Conservation (phyloP, 2,329 filamentous ascomycete species). For the Gnomoniopsis sp. region DNA sequence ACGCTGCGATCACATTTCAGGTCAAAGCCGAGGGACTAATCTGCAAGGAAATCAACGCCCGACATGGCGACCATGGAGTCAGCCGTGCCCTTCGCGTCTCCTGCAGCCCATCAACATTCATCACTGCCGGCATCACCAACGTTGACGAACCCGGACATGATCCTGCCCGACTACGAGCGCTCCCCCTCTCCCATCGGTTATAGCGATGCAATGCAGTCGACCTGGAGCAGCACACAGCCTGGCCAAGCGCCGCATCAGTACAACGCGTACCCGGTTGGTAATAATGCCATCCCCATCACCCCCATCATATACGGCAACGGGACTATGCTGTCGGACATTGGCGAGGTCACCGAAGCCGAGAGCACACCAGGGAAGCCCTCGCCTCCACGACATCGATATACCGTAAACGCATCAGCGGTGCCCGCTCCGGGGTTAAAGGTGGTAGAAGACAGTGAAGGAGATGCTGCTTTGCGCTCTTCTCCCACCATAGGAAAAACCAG, state of each 20-base stretch:
- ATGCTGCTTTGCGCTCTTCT: constrained; percentile 39
- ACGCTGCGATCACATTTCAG: too few species aligned
- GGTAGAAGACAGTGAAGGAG: constrained; percentile 28
- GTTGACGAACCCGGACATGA: constrained; percentile 91
- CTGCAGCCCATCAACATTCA: constrained; percentile 36
- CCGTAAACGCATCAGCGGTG: constrained; percentile 4
- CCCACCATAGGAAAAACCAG: constrained; percentile 35
- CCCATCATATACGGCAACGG: constrained; percentile 68
- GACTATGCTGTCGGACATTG: constrained; percentile 55
- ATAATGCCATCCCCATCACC: constrained; percentile 51
- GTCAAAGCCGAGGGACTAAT: not conserved
- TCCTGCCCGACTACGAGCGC: constrained; percentile 72
- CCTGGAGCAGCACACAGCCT: constrained; percentile 44
- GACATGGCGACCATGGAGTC: constrained; percentile 27
- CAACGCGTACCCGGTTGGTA: constrained; percentile 38
- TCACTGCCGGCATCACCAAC: constrained; percentile 72
- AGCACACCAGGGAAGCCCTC: constrained; percentile 33
- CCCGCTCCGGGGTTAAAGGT: constrained; percentile 27
- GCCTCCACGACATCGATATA: constrained; percentile 25
- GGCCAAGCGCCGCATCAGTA: constrained; percentile 24
- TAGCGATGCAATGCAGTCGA: constrained; percentile 46
- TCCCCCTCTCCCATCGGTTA: constrained; percentile 46
- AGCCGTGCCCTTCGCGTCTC: constrained; percentile 22
- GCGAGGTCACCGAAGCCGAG: constrained; percentile 19
- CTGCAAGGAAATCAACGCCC: not conserved